phyloP scores from a whole-genome alignment of 2,329 filamentous ascomycete species.

The Botrytis elliptica region DNA sequence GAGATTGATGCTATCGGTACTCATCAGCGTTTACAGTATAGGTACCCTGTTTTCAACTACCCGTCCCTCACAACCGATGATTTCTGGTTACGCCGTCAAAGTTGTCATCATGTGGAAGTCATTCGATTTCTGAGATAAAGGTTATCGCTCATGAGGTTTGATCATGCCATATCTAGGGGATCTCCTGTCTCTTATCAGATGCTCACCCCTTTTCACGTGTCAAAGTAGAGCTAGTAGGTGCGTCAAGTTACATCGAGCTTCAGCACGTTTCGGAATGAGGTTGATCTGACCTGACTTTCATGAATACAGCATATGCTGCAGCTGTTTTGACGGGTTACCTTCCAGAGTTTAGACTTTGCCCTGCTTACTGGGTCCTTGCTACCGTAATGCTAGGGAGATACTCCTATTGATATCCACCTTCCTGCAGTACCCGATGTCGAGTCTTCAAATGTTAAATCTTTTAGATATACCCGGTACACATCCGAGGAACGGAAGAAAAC shows the following conservation, averaged over 20 bases:
- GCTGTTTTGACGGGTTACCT: neutral
- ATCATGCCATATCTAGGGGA: neutral
- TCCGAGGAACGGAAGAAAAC: conserved; percentile 1
- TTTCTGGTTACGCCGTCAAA: neutral
- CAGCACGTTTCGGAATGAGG: neutral
- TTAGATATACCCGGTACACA: neutral
- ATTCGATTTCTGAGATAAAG: neutral
- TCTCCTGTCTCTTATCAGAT: conserved; percentile 2
- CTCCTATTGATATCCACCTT: conserved; percentile 7
- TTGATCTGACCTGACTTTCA: conserved; percentile 5
- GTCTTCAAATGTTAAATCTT: neutral
- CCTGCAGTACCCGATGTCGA: conserved; percentile 7
- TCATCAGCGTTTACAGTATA: neutral
- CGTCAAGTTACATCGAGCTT: conserved; percentile 2
- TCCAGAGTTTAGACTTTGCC: neutral
- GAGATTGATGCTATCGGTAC: neutral
- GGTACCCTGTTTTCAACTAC: neutral
- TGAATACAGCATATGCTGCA: neutral
- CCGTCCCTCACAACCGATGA: neutral
- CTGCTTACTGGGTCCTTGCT: neutral
- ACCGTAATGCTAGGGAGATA: neutral
- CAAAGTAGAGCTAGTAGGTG: neutral
- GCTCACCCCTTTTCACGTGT: conserved; percentile 8
- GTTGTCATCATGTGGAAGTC: conserved; percentile 4
- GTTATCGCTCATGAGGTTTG: neutral